Percentiles rank a stretch among this genome's conserved stretches.
These are phyloP conservation scores for Pseudogymnoascus sp. DNA, from an alignment of 2,329 filamentous ascomycete species.

Conservation along the genomic window DNA sequence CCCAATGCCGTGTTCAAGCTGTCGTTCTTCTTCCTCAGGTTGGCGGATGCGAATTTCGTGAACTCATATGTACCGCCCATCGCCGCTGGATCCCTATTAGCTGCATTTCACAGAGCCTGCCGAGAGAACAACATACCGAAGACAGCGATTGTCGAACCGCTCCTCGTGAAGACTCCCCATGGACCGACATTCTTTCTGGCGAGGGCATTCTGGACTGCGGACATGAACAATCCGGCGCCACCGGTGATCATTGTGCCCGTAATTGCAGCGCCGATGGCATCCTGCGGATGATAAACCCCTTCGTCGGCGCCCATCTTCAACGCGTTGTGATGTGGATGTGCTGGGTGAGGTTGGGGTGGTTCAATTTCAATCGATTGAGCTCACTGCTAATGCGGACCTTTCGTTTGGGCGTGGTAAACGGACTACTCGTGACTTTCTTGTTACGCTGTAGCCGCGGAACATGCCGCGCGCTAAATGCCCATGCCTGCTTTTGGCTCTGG, in stretches of 20 bases:
- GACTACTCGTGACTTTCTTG: background rate
- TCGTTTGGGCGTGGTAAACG: background rate
- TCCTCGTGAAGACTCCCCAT: conserved; percentile 71
- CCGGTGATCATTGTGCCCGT: conserved; percentile 58
- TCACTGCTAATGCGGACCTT: conserved; percentile 1
- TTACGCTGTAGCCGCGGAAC: conserved; percentile 5
- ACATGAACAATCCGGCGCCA: conserved; percentile 60
- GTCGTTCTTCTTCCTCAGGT: conserved; percentile 62
- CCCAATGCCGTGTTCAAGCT: conserved; percentile 55
- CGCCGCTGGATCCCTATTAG: conserved; percentile 41
- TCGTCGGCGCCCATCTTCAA: conserved; percentile 41
- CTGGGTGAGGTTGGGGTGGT: background rate
- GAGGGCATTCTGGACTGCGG: conserved; percentile 80
- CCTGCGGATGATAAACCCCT: conserved; percentile 58
- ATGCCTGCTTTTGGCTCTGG: background rate
- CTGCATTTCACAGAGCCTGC: conserved; percentile 13
- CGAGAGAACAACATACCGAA: conserved; percentile 43
- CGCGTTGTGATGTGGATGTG: conserved; percentile 6
- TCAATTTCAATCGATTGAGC: conserved; percentile 5
- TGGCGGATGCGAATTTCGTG: conserved; percentile 55
- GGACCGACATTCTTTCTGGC: conserved; percentile 73
- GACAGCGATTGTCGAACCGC: conserved; percentile 63
- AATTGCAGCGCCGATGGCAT: conserved; percentile 62
- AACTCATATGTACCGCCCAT: conserved; percentile 63
- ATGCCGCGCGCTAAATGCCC: conserved; percentile 2